phyloP scores from a whole-genome alignment of 1,284 basidiomycete species.

The Chiua sp. region DNA sequence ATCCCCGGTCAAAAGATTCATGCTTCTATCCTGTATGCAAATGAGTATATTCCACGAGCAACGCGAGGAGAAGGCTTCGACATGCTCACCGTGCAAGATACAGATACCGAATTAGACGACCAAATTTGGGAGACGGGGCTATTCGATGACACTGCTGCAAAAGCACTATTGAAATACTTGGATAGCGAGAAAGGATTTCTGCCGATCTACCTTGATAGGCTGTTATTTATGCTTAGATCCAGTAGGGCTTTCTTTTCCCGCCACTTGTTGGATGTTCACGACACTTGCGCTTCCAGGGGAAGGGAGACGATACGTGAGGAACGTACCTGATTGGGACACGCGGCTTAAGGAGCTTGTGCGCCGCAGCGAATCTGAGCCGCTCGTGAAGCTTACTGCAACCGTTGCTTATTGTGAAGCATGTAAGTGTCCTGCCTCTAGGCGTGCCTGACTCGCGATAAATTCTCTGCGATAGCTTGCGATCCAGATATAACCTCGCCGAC shows the following conservation, averaged over 20 bases:
- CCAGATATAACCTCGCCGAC: background rate
- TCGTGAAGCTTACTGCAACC: conserved; percentile 27
- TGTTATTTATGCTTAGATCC: conserved; percentile 33
- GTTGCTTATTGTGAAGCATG: conserved; percentile 32
- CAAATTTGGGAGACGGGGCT: conserved; percentile 30
- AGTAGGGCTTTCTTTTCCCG: conserved; percentile 8
- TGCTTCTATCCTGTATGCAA: conserved; percentile 33
- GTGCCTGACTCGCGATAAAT: no score
- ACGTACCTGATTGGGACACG: conserved; percentile 13
- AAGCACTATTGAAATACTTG: conserved; percentile 17
- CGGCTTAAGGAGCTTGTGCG: conserved; percentile 17
- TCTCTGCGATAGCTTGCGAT: conserved; percentile 14
- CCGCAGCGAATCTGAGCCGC: background rate
- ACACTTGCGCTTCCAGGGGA: conserved; percentile 18
- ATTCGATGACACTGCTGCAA: conserved; percentile 28
- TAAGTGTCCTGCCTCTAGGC: conserved; percentile 7
- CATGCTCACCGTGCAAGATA: conserved; percentile 17
- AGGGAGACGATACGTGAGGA: conserved; percentile 25
- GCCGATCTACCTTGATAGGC: conserved; percentile 28
- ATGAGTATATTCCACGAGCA: conserved; percentile 28
- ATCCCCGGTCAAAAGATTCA: conserved; percentile 36
- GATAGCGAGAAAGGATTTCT: conserved; percentile 12
- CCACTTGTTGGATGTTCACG: background rate
- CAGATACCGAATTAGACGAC: conserved; percentile 5
- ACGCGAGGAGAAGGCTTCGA: conserved; percentile 34